Evolutionary conservation across 2,329 filamentous ascomycete species (phyloP), one percentile per base, ranked within the genome.

Genomic region (Paraphoma sp.): DNA sequence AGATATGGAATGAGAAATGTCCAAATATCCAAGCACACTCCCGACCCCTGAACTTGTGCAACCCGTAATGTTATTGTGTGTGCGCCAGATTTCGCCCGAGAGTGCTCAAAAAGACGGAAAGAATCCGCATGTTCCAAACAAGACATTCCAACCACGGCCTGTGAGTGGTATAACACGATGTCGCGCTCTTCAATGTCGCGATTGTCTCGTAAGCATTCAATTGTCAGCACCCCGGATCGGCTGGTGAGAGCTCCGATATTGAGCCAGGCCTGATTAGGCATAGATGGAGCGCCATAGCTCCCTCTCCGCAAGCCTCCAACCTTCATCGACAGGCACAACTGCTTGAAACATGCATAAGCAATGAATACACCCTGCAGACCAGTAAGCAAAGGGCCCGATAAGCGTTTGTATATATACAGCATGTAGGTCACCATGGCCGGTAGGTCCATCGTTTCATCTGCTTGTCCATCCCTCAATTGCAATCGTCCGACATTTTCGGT

Each of bases 1-100:
- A 71, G 65, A 72, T 68, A 70, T 65, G 66, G 62, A 73, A 73
- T 73, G 66, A 70, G 59, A 74, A 73, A 72, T 69, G 60, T 73
- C 67, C 67, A 62, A 68, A 65, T 65, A 72, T 51, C 33, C 33
- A 36, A 36, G 33, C 33, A 36, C 14, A 14, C 33, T 10, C 33
- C 9, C 14, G 9, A 14, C 33, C 33, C 33, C 14, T 36, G 33
- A 36, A 14, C 14, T 36, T 36, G 33, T 36, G 33, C 9, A 36
- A 36, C 33, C 33, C 45, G 23, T 23, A 23, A 23, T 23, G 23
- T 23, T 23, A 23, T 23, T 23, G 23, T 23, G 23, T 23, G 23
- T 5, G 23, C 23, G 23, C 23, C 23, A 23, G 2, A 23, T 3
- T 23, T 23, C 23, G 5, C 23, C 23, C 23, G 23, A 23, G 5